phyloP scores from a whole-genome alignment of 176 grass and related monocot species.

The Coix lacrymajobi region DNA sequence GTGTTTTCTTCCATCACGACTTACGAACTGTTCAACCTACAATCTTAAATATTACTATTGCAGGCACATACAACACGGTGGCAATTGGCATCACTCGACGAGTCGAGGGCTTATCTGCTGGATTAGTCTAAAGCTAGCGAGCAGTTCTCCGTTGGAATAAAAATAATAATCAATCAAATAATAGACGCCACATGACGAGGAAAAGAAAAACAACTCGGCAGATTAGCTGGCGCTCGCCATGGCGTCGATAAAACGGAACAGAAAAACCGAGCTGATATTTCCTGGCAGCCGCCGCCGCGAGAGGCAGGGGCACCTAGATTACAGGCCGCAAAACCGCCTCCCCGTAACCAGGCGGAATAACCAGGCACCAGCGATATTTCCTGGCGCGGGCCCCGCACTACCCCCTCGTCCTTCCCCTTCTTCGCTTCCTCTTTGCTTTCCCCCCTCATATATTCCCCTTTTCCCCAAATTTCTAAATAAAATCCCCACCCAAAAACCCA shows the following conservation, averaged over 20 bases:
- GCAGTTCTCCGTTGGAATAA: background rate
- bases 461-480: background rate
- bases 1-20: no score
- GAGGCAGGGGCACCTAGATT: background rate
- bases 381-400: conserved; percentile 5
- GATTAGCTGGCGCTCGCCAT: background rate
- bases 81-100: background rate
- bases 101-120: no score
- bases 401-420: background rate
- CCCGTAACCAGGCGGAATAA: no score
- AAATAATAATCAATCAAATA: background rate
- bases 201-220: background rate
- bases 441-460: background rate
- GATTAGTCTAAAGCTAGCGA: background rate
- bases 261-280: background rate
- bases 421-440: background rate
- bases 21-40: no score
- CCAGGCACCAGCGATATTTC: conserved; percentile 26
- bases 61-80: no score
- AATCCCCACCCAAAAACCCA: conserved; percentile 34
- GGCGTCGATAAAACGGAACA: background rate
- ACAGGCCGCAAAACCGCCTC: background rate
- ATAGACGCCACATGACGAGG: background rate
- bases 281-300: background rate
- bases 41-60: no score